Percentiles rank a stretch among this genome's conserved stretches.
Evolutionary conservation across 176 grass and related monocot genomes (phyloP).

Genomic region (Pontederia crassipes): DNA sequence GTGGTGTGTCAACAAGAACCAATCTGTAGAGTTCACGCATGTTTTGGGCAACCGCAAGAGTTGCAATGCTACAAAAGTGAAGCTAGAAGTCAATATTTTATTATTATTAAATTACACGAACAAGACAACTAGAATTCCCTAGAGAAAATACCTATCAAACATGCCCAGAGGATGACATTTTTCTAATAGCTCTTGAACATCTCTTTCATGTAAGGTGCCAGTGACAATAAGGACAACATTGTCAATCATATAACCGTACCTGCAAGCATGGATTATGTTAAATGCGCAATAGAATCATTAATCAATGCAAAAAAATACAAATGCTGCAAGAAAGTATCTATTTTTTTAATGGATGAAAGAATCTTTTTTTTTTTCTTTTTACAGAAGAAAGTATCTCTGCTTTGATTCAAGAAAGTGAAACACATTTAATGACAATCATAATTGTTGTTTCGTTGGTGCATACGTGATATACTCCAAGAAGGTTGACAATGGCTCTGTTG

Average conservation of each 20-base stretch:
- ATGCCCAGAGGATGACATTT: conserved; percentile 99
- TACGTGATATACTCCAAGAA: conserved; percentile 97
- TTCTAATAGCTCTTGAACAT: conserved; percentile 91
- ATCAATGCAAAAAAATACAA: background rate
- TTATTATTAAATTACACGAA: background rate
- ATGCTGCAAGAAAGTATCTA: too few relatives aligned
- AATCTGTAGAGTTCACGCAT: conserved; percentile 99
- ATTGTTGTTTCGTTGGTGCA: background rate
- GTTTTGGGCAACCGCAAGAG: conserved; percentile 94
- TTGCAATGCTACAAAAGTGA: conserved; percentile 64
- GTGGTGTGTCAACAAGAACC: conserved; percentile 87
- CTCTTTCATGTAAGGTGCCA: conserved; percentile 93
- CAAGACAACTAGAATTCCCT: background rate
- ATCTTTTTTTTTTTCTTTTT: too few relatives aligned
- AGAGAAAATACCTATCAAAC: conserved; percentile 81
- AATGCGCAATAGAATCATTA: background rate
- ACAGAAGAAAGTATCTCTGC: too few relatives aligned
- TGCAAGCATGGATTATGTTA: conserved; percentile 8
- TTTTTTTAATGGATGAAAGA: too few relatives aligned
- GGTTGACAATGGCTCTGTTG: conserved; percentile 81
- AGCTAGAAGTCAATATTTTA: background rate
- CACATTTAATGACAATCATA: too few relatives aligned
- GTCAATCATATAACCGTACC: conserved; percentile 95
- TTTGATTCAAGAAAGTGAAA: too few relatives aligned
- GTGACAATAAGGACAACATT: conserved; percentile 99